Evolutionary conservation across 805 yeast genomes (phyloP).

Genomic region (Yamadazyma sp.): DNA sequence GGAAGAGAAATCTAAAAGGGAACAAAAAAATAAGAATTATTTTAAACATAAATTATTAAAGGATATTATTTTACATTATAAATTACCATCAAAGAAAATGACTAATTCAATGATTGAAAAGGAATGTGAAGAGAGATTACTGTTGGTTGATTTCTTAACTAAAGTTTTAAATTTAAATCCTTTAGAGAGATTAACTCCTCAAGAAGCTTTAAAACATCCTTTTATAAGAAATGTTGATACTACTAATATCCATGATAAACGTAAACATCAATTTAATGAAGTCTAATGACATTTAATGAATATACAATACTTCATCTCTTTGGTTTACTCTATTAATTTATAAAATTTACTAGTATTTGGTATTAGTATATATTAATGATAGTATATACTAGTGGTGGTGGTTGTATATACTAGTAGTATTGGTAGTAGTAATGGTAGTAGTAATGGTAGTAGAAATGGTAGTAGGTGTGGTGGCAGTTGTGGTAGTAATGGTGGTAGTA

Average conservation of each 20-base stretch:
- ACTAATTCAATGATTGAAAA: conserved; percentile 53
- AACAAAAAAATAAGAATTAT: conserved; percentile 82
- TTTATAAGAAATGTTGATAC: conserved; percentile 49
- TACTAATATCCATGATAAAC: background rate
- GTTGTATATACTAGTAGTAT: too few species aligned
- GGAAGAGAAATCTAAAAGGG: conserved; percentile 38
- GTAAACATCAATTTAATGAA: background rate
- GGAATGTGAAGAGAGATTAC: conserved; percentile 69
- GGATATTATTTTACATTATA: conserved; percentile 76
- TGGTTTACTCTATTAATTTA: too few species aligned
- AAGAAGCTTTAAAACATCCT: conserved; percentile 90
- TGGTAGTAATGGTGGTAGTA: too few species aligned
- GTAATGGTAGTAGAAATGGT: too few species aligned
- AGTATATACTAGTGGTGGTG: too few species aligned
- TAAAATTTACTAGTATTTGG: too few species aligned
- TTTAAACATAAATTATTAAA: conserved; percentile 61
- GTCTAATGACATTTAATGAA: too few species aligned
- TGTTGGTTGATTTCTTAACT: conserved; percentile 71
- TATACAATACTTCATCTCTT: too few species aligned
- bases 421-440: too few species aligned
- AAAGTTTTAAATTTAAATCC: conserved; percentile 86
- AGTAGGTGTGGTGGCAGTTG: too few species aligned
- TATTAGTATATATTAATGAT: too few species aligned
- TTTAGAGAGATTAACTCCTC: conserved; percentile 94
- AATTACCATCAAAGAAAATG: conserved; percentile 59